Evolutionary conservation across 139 green algal species (phyloP).

Genomic region (Tetraselmis striata): DNA sequence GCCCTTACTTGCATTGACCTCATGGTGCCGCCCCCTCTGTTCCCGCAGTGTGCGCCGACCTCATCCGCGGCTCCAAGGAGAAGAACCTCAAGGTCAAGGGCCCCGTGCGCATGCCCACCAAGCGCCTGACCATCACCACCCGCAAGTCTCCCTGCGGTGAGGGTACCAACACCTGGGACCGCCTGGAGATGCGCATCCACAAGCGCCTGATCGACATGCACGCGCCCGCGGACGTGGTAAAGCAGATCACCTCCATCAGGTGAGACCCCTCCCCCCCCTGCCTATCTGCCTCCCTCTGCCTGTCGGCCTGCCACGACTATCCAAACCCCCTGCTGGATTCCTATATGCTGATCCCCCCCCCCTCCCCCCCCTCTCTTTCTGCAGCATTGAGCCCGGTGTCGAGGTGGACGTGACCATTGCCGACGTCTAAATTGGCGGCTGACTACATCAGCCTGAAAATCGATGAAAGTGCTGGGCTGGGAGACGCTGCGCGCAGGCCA

Average conservation of each 20-base stretch:
- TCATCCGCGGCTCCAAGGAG: slow-evolving; percentile 96
- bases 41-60: slow-evolving; percentile 87
- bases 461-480: too few species aligned
- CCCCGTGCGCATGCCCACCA: slow-evolving; percentile 97
- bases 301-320: too few species aligned
- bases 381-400: slow-evolving; percentile 96
- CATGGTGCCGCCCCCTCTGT: neutral
- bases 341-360: too few species aligned
- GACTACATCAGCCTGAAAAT: slow-evolving; percentile 7
- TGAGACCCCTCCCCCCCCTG: too few species aligned
- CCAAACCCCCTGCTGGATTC: too few species aligned
- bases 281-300: too few species aligned
- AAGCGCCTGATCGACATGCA: slow-evolving; percentile 99
- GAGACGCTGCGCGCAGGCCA: too few species aligned
- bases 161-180: slow-evolving; percentile 98
- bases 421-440: slow-evolving; percentile 35
- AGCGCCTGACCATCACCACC: slow-evolving; percentile 93
- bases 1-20: slow-evolving; percentile 6
- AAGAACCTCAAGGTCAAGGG: slow-evolving; percentile 98
- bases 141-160: slow-evolving; percentile 97
- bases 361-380: too few species aligned
- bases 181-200: slow-evolving; percentile 97
- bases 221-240: slow-evolving; percentile 95
- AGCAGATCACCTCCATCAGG: slow-evolving; percentile 99
- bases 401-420: slow-evolving; percentile 92